Evolutionary conservation across 2,329 filamentous ascomycete genomes (phyloP), one percentile per base, ranked within the genome.

Genomic region (Verticillium zaregamsianum): DNA sequence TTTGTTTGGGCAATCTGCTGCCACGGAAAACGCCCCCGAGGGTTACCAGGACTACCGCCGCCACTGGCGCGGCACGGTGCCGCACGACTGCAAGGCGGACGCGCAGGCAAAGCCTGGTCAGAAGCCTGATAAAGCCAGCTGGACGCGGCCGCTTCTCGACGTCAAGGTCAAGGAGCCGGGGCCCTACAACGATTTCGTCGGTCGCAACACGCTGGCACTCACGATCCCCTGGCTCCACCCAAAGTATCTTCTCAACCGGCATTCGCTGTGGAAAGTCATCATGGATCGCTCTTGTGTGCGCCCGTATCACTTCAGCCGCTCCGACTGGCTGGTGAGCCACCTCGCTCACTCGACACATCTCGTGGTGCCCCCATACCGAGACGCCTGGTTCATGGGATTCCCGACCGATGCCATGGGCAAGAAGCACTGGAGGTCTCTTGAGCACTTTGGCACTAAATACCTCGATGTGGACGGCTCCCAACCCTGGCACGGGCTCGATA

Each of bases 381-480:
- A 64, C n/a, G 59, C 49, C 15, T 60, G 60, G 32, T 64, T 62
- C 54, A 59, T 62, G 60, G 60, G 54, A 6, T 62, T 63, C 14
- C 45, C 57, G 23, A 33, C 20, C n/a, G 3, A 9, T 5, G 11
- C 5, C 6, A 8, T 49, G 9, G 20, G 45, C 20, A 49, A 23
- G n/a, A 49, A 49, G 20, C 23, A 49, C n/a, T 49, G n/a, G n/a
- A 23, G 17, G 8, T 20, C 9, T 8, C n/a, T 49, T n/a, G 45
- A 49, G 9, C 7, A 23, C 8, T 23, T 49, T 9, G n/a, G 20
- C 11, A 14, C 8, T n/a, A 25, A 45, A 52, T 25, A 11, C 5
- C 15, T 33, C 28, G 15, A 23, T 7, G 7, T 14, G 5, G 15
- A 55, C 12, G 12, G 14, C 23, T 12, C 6, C 3, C n/a, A 49